A percentile compares a stretch with the other conserved stretches of the same genome.
Conservation (phyloP, 140 eudicot genomes). For the Bidens hawaiensis region DNA sequence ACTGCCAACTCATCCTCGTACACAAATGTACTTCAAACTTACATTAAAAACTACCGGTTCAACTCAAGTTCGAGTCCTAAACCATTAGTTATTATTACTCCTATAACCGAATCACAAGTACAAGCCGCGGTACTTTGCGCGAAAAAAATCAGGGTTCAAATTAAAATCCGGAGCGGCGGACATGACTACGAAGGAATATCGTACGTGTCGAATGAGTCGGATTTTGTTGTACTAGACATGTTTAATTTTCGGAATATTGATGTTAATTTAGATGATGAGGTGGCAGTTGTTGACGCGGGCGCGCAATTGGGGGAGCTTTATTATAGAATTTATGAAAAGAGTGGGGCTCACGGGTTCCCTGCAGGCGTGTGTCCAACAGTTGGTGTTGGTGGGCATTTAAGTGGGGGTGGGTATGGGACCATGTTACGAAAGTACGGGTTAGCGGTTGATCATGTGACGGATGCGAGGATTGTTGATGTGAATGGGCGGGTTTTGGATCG, state of each 20-base stretch:
- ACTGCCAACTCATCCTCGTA: constrained; percentile 19
- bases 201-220: constrained; percentile 9
- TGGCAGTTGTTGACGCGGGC: constrained; percentile 27
- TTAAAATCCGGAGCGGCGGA: constrained; percentile 37
- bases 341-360: constrained; percentile 34
- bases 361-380: constrained; percentile 46
- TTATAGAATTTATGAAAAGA: constrained; percentile 30
- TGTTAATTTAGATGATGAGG: constrained; percentile 18
- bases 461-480: constrained; percentile 33
- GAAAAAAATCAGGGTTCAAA: constrained; percentile 9
- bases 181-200: constrained; percentile 45
- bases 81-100: constrained; percentile 33
- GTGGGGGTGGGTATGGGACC: constrained; percentile 47
- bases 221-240: constrained; percentile 34
- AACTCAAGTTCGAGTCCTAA: constrained; percentile 29
- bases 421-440: constrained; percentile 41
- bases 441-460: constrained; percentile 33
- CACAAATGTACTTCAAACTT: constrained; percentile 25
- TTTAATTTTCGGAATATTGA: constrained; percentile 23
- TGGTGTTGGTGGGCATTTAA: constrained; percentile 44
- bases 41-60: constrained; percentile 33
- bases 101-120: constrained; percentile 17
- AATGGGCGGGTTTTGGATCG: constrained; percentile 30
- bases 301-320: constrained; percentile 43
- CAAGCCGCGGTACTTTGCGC: constrained; percentile 31